These are phyloP conservation scores for Sporormia fimetaria DNA, from an alignment of 495 filamentous ascomycete species.

Conservation along the genomic window DNA sequence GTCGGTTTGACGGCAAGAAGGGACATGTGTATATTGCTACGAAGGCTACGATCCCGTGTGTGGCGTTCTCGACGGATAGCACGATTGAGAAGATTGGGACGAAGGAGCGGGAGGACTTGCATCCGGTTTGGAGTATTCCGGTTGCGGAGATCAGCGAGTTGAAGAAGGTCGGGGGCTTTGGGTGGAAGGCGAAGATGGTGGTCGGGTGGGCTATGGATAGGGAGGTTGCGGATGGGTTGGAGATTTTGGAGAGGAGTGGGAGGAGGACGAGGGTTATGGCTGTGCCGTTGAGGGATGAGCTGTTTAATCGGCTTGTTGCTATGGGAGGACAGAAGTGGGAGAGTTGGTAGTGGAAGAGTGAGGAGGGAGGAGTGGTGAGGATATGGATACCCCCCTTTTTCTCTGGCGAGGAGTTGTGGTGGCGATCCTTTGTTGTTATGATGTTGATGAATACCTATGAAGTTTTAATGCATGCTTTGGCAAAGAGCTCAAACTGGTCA, in stretches of 20 bases:
- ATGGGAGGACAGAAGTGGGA: slow-evolving; percentile 86
- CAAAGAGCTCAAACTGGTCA: no score
- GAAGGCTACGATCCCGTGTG: slow-evolving; percentile 44
- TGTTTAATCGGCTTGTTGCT: slow-evolving; percentile 75
- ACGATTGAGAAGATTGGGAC: slow-evolving; percentile 39
- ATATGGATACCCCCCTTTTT: no score
- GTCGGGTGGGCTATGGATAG: slow-evolving; percentile 70
- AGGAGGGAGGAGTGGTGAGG: no score
- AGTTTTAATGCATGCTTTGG: no score
- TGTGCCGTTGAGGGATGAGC: slow-evolving; percentile 60
- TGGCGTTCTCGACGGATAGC: slow-evolving; percentile 45
- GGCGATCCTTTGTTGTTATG: no score
- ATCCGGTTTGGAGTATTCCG: slow-evolving; percentile 47
- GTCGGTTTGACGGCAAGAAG: slow-evolving; percentile 56
- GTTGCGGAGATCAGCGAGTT: slow-evolving; percentile 54
- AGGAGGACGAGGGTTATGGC: slow-evolving; percentile 55
- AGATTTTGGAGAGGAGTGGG: slow-evolving; percentile 49
- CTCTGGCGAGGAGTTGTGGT: no score
- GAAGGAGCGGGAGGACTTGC: slow-evolving; percentile 41
- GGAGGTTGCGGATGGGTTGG: slow-evolving; percentile 67
- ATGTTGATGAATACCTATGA: no score
- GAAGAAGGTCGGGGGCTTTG: slow-evolving; percentile 72
- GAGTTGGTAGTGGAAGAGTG: no score
- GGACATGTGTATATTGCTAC: slow-evolving; percentile 61
- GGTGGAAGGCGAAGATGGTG: slow-evolving; percentile 80